Conservation (phyloP, 164 flowering plant species). For the Brasenia schreberi region DNA sequence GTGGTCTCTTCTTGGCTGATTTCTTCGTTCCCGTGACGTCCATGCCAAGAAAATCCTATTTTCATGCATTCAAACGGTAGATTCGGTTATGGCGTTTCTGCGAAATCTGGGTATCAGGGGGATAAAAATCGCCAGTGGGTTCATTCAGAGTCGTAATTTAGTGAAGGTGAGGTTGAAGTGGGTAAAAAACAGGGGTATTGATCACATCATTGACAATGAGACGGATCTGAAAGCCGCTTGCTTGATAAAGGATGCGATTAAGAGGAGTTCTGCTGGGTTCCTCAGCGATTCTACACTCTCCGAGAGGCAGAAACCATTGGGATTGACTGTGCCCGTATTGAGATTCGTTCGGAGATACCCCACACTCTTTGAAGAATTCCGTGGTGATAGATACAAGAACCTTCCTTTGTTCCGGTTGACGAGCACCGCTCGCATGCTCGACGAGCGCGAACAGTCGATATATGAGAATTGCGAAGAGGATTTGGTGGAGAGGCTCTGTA, state of each 20-base stretch:
- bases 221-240: constrained; percentile 90
- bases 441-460: constrained; percentile 36
- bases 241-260: constrained; percentile 86
- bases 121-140: background rate
- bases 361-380: constrained; percentile 65
- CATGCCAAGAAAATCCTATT: background rate
- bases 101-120: background rate
- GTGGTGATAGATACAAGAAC: constrained; percentile 43
- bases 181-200: constrained; percentile 72
- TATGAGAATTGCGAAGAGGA: constrained; percentile 26
- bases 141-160: constrained; percentile 9
- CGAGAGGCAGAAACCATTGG: constrained; percentile 70
- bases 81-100: background rate
- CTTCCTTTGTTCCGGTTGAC: constrained; percentile 65
- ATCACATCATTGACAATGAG: constrained; percentile 77
- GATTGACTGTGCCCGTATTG: constrained; percentile 84
- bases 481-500: constrained; percentile 45
- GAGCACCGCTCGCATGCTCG: constrained; percentile 41
- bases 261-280: constrained; percentile 58
- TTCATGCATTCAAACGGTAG: background rate
- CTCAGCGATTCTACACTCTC: constrained; percentile 49
- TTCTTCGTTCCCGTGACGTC: background rate
- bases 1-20: background rate
- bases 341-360: constrained; percentile 87
- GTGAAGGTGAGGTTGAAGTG: constrained; percentile 78